Conservation (phyloP, 345 rosid species). For the Zanthoxylum bungeanum region DNA sequence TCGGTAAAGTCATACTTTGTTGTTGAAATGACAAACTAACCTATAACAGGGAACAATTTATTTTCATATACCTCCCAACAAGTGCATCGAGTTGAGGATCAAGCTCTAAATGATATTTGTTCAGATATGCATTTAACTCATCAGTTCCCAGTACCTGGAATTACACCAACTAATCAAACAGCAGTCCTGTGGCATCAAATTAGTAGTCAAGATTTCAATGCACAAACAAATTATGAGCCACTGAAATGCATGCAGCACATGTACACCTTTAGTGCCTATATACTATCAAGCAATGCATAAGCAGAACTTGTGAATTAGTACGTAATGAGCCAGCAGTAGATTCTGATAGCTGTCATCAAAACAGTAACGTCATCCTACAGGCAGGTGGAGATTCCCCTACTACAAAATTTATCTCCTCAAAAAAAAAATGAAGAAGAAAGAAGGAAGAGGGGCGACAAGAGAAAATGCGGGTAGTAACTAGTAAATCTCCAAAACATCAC, state of each 20-base stretch:
- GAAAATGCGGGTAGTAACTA: no score
- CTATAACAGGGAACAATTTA: not conserved
- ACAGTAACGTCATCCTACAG: not conserved
- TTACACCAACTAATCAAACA: slow-evolving; percentile 15
- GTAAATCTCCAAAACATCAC: not conserved
- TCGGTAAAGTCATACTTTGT: not conserved
- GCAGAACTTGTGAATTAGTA: not conserved
- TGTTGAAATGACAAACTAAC: not conserved
- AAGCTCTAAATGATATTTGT: slow-evolving; percentile 83
- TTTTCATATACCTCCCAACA: slow-evolving; percentile 68
- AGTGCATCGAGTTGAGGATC: slow-evolving; percentile 93
- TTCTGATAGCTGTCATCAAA: not conserved
- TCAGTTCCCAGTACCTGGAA: slow-evolving; percentile 92
- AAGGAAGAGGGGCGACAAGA: no score
- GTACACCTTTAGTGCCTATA: not conserved
- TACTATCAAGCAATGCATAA: not conserved
- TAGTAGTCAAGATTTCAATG: not conserved
- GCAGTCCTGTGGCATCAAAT: slow-evolving; percentile 10
- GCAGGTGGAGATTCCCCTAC: not conserved
- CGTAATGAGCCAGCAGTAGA: not conserved
- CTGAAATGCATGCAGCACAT: not conserved
- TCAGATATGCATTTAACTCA: slow-evolving; percentile 82
- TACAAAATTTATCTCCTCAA: not conserved
- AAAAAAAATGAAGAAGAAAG: not conserved
- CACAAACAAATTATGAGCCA: not conserved